Conservation (phyloP, 768 basidiomycete genomes). For the Tulasnella sp. region DNA sequence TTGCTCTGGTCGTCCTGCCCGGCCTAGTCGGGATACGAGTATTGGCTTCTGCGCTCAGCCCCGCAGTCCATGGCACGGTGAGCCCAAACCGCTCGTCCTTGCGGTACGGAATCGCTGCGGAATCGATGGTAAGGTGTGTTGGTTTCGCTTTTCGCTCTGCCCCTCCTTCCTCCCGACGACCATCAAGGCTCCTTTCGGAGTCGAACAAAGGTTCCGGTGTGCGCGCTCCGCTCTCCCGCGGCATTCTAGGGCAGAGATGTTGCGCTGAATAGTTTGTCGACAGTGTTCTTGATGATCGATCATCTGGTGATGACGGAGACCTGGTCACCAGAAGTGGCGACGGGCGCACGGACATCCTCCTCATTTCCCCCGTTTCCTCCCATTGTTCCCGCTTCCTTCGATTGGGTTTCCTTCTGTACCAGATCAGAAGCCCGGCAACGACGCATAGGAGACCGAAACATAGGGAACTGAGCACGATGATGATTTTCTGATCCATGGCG, state of each 20-base stretch:
- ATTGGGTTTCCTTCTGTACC: background rate
- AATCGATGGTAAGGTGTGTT: constrained; percentile 7
- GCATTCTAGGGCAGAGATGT: background rate
- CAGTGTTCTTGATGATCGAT: background rate
- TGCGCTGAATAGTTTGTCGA: background rate
- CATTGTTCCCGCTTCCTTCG: background rate
- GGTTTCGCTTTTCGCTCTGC: background rate
- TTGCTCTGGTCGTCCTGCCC: constrained; percentile 9
- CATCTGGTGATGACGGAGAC: background rate
- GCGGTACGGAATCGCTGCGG: background rate
- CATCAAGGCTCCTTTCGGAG: background rate
- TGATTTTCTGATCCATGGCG: background rate
- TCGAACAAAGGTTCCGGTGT: background rate
- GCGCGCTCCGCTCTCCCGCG: background rate
- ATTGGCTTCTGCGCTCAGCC: background rate
- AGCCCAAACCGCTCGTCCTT: background rate
- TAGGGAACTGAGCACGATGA: background rate
- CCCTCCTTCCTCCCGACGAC: background rate
- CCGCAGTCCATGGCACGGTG: background rate
- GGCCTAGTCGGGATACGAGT: background rate
- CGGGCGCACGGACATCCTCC: background rate
- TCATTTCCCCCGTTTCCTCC: background rate
- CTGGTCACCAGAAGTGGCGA: background rate
- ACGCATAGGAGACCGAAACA: background rate
- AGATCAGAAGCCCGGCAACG: background rate